These are phyloP conservation scores for Pleurotus salmoneostramineus DNA, from an alignment of 768 basidiomycete genomes.

Conservation along the genomic window DNA sequence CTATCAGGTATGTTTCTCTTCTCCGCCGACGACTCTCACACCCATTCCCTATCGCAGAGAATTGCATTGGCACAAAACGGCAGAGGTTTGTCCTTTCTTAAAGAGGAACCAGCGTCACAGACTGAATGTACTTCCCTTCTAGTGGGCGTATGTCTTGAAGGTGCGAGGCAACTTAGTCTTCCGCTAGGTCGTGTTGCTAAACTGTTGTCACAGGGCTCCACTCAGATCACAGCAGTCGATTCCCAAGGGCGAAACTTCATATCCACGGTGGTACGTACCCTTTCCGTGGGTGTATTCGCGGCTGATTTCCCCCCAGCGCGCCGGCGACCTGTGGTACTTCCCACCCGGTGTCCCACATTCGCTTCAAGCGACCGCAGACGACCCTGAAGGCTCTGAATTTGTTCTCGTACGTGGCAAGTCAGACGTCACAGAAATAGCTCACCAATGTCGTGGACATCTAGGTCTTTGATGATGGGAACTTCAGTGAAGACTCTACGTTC, in stretches of 20 bases:
- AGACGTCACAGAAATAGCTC: neutral
- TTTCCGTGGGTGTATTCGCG: too few relatives aligned
- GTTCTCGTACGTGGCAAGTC: constrained; percentile 25
- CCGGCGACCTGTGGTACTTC: constrained; percentile 56
- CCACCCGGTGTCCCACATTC: constrained; percentile 55
- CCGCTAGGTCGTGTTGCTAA: neutral
- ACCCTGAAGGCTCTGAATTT: constrained; percentile 46
- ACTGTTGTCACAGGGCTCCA: constrained; percentile 30
- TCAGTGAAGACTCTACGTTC: constrained; percentile 59
- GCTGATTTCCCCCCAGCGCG: constrained; percentile 10
- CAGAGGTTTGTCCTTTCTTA: constrained; percentile 27
- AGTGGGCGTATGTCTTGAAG: constrained; percentile 55
- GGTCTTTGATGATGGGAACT: constrained; percentile 36
- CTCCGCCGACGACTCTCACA: neutral
- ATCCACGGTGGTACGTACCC: constrained; percentile 40
- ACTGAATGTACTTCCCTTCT: constrained; percentile 5
- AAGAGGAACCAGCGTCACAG: neutral
- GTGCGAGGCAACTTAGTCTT: constrained; percentile 13
- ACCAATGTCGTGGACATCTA: neutral
- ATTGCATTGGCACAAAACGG: constrained; percentile 51
- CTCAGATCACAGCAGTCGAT: constrained; percentile 46
- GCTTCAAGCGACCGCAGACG: constrained; percentile 46
- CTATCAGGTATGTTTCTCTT: constrained; percentile 33
- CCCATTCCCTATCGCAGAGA: constrained; percentile 28
- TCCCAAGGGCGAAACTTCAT: constrained; percentile 43